Evolutionary conservation across 108 stramenopile species (phyloP).

Genomic region (Nitzschia putrida): DNA sequence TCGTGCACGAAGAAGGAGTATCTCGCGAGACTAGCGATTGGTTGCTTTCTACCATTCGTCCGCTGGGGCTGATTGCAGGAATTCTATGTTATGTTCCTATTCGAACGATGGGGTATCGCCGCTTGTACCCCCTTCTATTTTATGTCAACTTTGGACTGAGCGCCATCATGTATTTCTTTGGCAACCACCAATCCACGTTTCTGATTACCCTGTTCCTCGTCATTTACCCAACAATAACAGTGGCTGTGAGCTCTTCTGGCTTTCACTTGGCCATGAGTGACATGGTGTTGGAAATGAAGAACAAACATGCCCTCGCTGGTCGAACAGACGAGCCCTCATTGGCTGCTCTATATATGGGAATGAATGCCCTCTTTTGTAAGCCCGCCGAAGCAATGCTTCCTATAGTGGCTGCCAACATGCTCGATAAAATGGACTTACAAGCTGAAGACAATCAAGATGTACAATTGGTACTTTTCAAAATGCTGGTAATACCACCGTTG

Average conservation of each 20-base stretch:
- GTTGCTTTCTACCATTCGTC: constrained; percentile 41
- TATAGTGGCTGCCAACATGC: constrained; percentile 39
- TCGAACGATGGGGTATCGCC: constrained; percentile 46
- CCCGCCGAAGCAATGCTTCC: constrained; percentile 48
- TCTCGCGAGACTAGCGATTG: constrained; percentile 48
- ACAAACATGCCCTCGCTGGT: constrained; percentile 39
- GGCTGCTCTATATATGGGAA: constrained; percentile 55
- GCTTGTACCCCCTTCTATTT: constrained; percentile 39
- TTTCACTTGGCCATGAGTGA: constrained; percentile 60
- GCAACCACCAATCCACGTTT: constrained; percentile 28
- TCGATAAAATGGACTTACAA: constrained; percentile 23
- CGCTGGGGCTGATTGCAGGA: constrained; percentile 36
- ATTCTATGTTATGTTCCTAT: constrained; percentile 56
- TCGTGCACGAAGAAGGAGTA: constrained; percentile 36
- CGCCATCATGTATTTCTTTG: constrained; percentile 16
- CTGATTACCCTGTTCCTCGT: constrained; percentile 38
- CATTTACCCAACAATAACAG: constrained; percentile 42
- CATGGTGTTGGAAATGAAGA: constrained; percentile 60
- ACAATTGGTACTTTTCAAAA: constrained; percentile 37
- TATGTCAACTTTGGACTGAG: constrained; percentile 32
- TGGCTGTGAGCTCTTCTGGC: constrained; percentile 44
- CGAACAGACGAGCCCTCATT: constrained; percentile 54
- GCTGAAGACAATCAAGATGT: constrained; percentile 27
- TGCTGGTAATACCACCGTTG: constrained; percentile 50
- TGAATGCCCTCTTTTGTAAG: constrained; percentile 62